phyloP scores from a whole-genome alignment of 352 stramenopile genomes.

The Globisporangium rhizosaccharum region DNA sequence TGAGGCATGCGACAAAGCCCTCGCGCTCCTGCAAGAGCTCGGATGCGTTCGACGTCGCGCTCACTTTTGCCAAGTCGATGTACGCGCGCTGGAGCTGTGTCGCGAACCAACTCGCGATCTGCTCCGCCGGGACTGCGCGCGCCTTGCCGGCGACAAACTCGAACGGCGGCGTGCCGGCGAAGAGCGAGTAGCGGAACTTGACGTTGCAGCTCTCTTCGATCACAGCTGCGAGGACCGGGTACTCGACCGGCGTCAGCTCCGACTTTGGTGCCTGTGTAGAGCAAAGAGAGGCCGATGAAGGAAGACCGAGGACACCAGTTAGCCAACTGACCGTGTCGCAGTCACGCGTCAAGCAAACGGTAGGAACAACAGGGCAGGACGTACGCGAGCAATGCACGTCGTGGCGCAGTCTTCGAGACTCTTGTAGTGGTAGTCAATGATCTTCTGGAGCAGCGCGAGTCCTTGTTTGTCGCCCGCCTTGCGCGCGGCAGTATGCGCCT shows the following conservation, averaged over 20 bases:
- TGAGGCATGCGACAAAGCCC: constrained; percentile 20
- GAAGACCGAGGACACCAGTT: too few relatives aligned
- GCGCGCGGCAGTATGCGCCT: constrained; percentile 3
- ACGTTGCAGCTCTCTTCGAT: constrained; percentile 33
- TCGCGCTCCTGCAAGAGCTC: constrained; percentile 9
- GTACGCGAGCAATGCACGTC: constrained; percentile 8
- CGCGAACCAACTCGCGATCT: constrained; percentile 28
- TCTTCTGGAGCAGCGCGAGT: constrained; percentile 10
- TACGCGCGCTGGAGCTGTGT: constrained; percentile 17
- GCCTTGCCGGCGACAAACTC: constrained; percentile 21
- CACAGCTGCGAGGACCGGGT: neutral
- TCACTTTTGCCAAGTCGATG: constrained; percentile 8
- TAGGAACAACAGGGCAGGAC: neutral
- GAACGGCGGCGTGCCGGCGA: constrained; percentile 30
- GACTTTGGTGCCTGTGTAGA: constrained; percentile 1
- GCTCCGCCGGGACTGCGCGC: constrained; percentile 7
- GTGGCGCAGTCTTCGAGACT: constrained; percentile 22
- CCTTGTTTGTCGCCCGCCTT: constrained; percentile 3
- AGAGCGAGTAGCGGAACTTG: constrained; percentile 45
- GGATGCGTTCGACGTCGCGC: neutral
- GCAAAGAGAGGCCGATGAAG: neutral
- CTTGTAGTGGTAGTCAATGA: constrained; percentile 30
- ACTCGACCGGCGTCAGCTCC: constrained; percentile 10
- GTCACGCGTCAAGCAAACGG: neutral
- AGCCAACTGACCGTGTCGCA: neutral